Evolutionary conservation across 768 basidiomycete genomes (phyloP).

Genomic region (Trametes gibbosa): DNA sequence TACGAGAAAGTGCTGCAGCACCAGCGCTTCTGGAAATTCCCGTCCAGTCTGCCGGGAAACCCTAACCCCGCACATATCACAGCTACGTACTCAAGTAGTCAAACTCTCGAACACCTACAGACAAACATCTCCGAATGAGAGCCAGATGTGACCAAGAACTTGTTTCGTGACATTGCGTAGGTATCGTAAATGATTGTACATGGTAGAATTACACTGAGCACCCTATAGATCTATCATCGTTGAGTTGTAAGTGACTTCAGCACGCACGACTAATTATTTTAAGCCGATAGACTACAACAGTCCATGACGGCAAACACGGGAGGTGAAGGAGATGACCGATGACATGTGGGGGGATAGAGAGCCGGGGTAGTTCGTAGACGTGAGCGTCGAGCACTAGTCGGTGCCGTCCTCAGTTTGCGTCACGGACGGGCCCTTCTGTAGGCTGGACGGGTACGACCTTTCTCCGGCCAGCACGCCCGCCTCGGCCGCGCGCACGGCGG

Average conservation of each 20-base stretch:
- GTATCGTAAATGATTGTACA: slow-evolving; percentile 1
- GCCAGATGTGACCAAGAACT: not conserved
- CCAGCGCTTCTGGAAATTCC: not conserved
- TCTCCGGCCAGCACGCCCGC: slow-evolving; percentile 1
- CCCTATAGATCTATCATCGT: not conserved
- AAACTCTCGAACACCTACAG: too few relatives aligned
- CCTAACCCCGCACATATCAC: not conserved
- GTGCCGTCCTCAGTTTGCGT: not conserved
- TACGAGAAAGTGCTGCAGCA: not conserved
- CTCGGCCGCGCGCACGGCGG: slow-evolving; percentile 72
- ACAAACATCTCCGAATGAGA: too few relatives aligned
- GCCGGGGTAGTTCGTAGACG: too few relatives aligned
- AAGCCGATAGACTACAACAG: not conserved
- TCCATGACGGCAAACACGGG: not conserved
- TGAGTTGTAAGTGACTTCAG: not conserved
- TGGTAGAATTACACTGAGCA: not conserved
- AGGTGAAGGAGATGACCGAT: not conserved
- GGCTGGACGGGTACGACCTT: slow-evolving; percentile 10
- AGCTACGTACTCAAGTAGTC: too few relatives aligned
- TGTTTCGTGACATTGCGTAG: not conserved
- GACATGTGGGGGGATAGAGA: not conserved
- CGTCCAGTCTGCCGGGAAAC: not conserved
- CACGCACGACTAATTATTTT: not conserved
- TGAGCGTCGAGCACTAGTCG: too few relatives aligned
- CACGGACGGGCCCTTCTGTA: not conserved